Percentiles rank a stretch among this genome's conserved stretches.
Conservation (phyloP, 352 stramenopile species). For the Pelagophyceae sp. region DNA sequence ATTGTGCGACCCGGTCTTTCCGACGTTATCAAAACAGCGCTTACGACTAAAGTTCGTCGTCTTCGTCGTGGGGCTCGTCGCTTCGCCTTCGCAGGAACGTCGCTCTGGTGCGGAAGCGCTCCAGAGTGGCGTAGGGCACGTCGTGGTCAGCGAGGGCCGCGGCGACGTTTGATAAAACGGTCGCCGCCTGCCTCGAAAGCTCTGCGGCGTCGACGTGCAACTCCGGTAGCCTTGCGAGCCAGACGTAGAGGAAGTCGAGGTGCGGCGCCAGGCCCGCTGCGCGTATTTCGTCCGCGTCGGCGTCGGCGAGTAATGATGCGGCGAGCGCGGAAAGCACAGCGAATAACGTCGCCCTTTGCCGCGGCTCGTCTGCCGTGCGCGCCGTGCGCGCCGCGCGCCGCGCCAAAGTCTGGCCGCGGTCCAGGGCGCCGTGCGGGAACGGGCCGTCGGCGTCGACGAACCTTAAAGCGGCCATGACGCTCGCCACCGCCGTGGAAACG, state of each 20-base stretch:
- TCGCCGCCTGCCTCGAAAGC: not conserved
- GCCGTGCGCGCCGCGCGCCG: not conserved
- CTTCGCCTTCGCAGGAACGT: no score
- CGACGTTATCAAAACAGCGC: no score
- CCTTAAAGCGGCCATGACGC: not conserved
- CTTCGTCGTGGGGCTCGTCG: no score
- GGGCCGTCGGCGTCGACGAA: not conserved
- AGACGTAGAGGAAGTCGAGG: conserved; percentile 12
- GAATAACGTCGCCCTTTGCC: not conserved
- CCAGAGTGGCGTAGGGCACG: not conserved
- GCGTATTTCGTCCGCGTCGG: not conserved
- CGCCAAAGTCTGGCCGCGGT: not conserved
- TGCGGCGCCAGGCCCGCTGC: not conserved
- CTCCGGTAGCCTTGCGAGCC: not conserved
- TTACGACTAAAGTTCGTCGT: no score
- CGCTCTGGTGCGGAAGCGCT: not conserved
- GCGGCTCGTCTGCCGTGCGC: not conserved
- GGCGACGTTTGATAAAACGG: not conserved
- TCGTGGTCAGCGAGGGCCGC: not conserved
- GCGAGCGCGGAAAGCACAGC: not conserved
- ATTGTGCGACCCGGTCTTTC: no score
- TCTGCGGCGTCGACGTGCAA: not conserved
- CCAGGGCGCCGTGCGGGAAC: not conserved
- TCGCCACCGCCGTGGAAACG: not conserved
- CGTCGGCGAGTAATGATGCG: not conserved